Base-by-base conservation (phyloP, 2,329 filamentous ascomycete genomes). In the Phialophora tarda region DNA sequence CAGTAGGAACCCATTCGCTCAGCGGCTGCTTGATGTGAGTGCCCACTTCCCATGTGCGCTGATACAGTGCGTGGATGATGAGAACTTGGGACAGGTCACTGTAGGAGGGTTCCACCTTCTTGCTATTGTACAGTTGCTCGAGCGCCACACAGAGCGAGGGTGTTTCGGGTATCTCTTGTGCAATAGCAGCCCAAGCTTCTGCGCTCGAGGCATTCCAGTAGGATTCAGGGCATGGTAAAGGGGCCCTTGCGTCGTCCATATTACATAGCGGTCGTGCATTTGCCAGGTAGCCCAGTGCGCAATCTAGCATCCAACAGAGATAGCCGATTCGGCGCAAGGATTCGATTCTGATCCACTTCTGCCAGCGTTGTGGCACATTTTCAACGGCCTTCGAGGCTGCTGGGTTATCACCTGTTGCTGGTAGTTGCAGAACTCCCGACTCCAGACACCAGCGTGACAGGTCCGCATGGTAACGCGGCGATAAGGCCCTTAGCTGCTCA, bases 81-180 rank as follows among this genome's bases (percentile, higher is more conserved):
- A 85, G 73, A 26, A 81, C 77, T 11, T 82, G 79, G 38, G 81
- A 80, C 64, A 85, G 82, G 50, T 85, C 82, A 21, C 82, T 81
- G 38, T 81, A 78, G 17, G 76, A 77, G 0, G 76, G 71, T 10
- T 80, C 75, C 6, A 84, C 72, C 41, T 73, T 75, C 70, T 85
- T 85, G 68, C 84, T 81, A 24, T 83, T 77, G 69, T 84, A 85
- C 2, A 84, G 69, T 3, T 77, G 77, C 58, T 83, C 78, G 12
- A 83, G 74, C 1, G 81, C 80, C n/a, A 30, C 53, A 32, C 63
- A 67, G 30, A 71, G 55, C 14, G 58, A 65, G 26, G 66, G 61
- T 32, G 50, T 61, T 11, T 38, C 34, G 21, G 62, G 41, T 12
- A 64, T 17, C 5, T 63, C 47, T 26, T 47, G 50, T n/a, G n/a